Evolutionary conservation across 768 basidiomycete species (phyloP), one percentile per base, ranked within the genome.

Genomic region (Chiua virens): DNA sequence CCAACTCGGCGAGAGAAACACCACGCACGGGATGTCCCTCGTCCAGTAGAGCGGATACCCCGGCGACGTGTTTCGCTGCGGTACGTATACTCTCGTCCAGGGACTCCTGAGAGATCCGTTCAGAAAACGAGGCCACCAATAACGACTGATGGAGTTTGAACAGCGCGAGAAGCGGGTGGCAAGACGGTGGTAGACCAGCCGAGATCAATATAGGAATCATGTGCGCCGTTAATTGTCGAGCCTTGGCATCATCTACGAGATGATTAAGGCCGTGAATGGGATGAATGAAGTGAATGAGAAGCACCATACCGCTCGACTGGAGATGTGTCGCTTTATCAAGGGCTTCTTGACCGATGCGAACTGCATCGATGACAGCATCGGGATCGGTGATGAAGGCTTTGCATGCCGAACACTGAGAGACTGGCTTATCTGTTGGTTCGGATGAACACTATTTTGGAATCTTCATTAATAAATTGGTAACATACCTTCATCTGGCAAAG

Each of bases 161-260:
- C 4, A 95, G 72, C 0, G 83, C 85, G 13, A 92, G 80, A 14
- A 92, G 79, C 1, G 94, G 95, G 59, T 96, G 85, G 0, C 85
- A 77, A 0, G 86, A 80, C 0, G 85, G 79, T 0, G 85, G 76
- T 8, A 89, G 61, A 1, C 79, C 78, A 1, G 78, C 79, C 1
- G 83, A 81, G 1, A 69, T 66, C 21, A 94, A 73, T 39, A 88
- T 79, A 0, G 83, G 81, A 40, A 89, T 75, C 17, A 90, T 75
- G 40, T 87, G 82, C 0, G 77, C 77, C 0, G 86, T 83, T 25
- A 89, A 72, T 45, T 79, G 82, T 8, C 70, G 70, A 0, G 87
- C 79, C 57, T 82, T 81, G 18, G 63, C 60, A 5, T 79, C 73
- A 61, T 89, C 90, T 90, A 56, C 7, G 39, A 17, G 11, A 45